Base-by-base conservation (phyloP, 768 basidiomycete genomes). In the Leccinum uliginosum region DNA sequence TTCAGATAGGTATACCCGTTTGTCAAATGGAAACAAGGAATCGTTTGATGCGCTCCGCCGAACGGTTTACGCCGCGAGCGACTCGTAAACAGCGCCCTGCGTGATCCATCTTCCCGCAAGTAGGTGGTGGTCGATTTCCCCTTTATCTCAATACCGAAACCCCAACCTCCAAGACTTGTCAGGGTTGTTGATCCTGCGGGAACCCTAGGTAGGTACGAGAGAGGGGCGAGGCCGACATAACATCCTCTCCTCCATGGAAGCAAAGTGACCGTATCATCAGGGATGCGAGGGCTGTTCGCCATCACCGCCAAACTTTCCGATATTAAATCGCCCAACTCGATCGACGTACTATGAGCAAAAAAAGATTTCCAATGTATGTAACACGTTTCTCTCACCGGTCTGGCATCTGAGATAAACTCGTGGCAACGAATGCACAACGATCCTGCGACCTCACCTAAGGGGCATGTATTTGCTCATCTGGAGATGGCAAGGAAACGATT, bases 401-500 rank as follows among this genome's bases (percentile, higher is more conserved):
- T 57, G 52, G 43, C 44, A 67, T 63, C 57, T 61, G 61, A 69
- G 67, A 70, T 68, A 67, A 61, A 65, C 63, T 65, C 67, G 67
- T 69, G 65, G 63, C 53, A 63, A 63, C 63, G 26, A 57, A 43
- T 47, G 52, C 59, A 65, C 26, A 55, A 61, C 58, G 59, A 59
- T 64, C 68, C 61, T 70, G 64, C 57, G 56, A 61, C 64, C 64
- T 58, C 55, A 53, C 62, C 48, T 58, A 57, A 61, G 48, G 59
- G 58, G 60, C 68, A 68, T 70, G 64, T 61, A 63, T 56, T 58
- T 56, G 21, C 44, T 17, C 60, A 48, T 61, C 52, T 46, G 51
- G 55, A 55, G 30, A 66, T 55, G 44, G 51, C 53, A 29, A 48
- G 50, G 30, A 54, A 52, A 3, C 46, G 17, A 49, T n/a, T 55